phyloP scores from a whole-genome alignment of 768 basidiomycete species.

The Cubamyces sp. region DNA sequence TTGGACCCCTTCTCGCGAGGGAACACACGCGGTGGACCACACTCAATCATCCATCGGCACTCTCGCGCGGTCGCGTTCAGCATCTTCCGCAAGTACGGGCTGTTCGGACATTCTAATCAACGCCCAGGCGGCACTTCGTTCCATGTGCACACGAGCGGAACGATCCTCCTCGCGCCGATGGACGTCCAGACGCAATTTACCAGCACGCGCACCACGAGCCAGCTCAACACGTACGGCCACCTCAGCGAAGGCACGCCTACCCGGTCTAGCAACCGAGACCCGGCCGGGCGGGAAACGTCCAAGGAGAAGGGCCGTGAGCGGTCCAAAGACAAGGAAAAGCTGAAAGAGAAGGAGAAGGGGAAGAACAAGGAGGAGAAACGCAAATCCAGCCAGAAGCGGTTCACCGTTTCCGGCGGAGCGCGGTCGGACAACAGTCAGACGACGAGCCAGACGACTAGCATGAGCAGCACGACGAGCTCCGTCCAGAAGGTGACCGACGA shows the following conservation, averaged over 20 bases:
- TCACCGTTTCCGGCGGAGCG: constrained; percentile 1
- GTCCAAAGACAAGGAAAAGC: constrained; percentile 34
- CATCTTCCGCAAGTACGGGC: constrained; percentile 65
- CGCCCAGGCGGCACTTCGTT: constrained; percentile 22
- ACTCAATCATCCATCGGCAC: constrained; percentile 78
- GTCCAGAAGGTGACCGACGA: constrained; percentile 17
- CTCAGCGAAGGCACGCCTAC: constrained; percentile 47
- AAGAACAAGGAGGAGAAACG: constrained; percentile 33
- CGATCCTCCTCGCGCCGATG: constrained; percentile 70
- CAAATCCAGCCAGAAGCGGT: constrained; percentile 1
- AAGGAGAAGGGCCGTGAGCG: constrained; percentile 32
- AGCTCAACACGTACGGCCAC: constrained; percentile 68
- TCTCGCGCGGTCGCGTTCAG: constrained; percentile 81
- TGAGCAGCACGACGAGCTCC: constrained; percentile 20
- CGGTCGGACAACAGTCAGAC: constrained; percentile 26
- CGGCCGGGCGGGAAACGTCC: constrained; percentile 32
- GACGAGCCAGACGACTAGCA: constrained; percentile 29
- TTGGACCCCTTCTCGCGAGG: constrained; percentile 50
- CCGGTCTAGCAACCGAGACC: constrained; percentile 14
- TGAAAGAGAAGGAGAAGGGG: constrained; percentile 36
- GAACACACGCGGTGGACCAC: constrained; percentile 56
- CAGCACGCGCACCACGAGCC: constrained; percentile 72
- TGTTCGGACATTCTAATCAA: constrained; percentile 29
- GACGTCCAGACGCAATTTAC: constrained; percentile 81
- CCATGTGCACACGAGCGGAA: constrained; percentile 31